Evolutionary conservation across 2,329 filamentous ascomycete species (phyloP).

Genomic region (Ceratocystis variospora): DNA sequence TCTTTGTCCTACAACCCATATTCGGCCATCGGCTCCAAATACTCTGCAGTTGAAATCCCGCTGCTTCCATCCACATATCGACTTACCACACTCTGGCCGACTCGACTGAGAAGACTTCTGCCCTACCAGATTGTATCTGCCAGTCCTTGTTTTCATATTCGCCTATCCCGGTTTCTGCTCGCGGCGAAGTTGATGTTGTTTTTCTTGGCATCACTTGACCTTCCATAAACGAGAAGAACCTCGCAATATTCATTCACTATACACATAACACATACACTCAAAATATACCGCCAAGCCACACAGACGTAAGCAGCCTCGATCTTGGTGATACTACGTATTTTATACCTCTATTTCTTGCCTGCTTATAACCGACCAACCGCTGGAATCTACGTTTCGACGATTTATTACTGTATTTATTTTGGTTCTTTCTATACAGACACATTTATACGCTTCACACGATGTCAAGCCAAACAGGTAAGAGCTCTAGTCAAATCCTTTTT

Average conservation of each 20-base stretch:
- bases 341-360: not conserved
- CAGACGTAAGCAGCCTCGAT: not conserved
- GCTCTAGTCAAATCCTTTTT: not conserved
- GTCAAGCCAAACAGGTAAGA: slow-evolving; percentile 19
- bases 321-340: not conserved
- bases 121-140: too few species aligned
- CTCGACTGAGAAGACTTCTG: not conserved
- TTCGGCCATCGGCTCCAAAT: too few species aligned
- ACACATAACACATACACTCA: not conserved
- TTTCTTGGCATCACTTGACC: not conserved
- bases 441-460: slow-evolving; percentile 9
- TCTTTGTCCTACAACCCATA: too few species aligned
- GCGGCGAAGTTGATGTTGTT: not conserved
- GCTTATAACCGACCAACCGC: not conserved
- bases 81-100: not conserved
- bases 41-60: too few species aligned
- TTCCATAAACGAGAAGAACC: not conserved
- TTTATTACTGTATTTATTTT: not conserved
- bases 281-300: not conserved
- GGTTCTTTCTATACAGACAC: not conserved
- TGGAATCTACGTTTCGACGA: not conserved
- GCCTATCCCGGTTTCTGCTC: not conserved
- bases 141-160: not conserved
- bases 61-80: too few species aligned
- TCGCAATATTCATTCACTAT: not conserved